Percentiles rank a stretch among this genome's conserved stretches.
Evolutionary conservation across 2,329 filamentous ascomycete genomes (phyloP).

Genomic region (Fusarium transvaalense): DNA sequence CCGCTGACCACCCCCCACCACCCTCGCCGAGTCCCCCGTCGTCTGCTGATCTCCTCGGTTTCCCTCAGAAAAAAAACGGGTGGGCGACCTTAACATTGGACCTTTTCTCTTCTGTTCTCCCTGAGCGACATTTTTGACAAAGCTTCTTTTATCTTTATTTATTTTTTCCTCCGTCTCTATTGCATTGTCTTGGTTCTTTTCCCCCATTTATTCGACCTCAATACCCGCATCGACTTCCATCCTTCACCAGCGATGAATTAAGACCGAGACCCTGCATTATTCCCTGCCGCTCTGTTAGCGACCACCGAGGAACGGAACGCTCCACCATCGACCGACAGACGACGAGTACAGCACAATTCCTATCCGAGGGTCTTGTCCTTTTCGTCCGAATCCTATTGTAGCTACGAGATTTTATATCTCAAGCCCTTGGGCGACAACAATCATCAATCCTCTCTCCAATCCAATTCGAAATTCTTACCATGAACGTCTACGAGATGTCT

Average conservation of each 20-base stretch:
- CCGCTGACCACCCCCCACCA: constrained; percentile 43
- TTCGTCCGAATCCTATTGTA: not conserved
- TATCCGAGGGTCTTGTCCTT: constrained; percentile 1
- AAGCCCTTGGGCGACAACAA: not conserved
- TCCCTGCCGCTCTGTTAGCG: constrained; percentile 25
- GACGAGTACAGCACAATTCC: constrained; percentile 17
- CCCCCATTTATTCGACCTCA: not conserved
- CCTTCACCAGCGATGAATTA: constrained; percentile 44
- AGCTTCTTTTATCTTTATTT: constrained; percentile 17
- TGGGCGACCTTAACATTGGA: constrained; percentile 28
- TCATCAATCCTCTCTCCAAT: not conserved
- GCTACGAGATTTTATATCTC: not conserved
- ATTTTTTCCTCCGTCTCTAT: constrained; percentile 10
- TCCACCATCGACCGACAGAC: constrained; percentile 33
- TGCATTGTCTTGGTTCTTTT: not conserved
- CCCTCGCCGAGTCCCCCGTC: constrained; percentile 37
- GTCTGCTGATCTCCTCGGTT: constrained; percentile 45
- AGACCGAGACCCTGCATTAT: constrained; percentile 26
- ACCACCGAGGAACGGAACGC: constrained; percentile 33
- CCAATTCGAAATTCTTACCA: constrained; percentile 20
- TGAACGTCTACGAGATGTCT: constrained; percentile 46
- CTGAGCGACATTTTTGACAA: constrained; percentile 21
- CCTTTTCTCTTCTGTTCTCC: constrained; percentile 17
- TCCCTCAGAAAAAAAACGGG: constrained; percentile 23
- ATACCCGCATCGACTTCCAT: constrained; percentile 7